These are phyloP conservation scores for Tremella yokohamensis DNA, from an alignment of 768 basidiomycete genomes.

Conservation along the genomic window DNA sequence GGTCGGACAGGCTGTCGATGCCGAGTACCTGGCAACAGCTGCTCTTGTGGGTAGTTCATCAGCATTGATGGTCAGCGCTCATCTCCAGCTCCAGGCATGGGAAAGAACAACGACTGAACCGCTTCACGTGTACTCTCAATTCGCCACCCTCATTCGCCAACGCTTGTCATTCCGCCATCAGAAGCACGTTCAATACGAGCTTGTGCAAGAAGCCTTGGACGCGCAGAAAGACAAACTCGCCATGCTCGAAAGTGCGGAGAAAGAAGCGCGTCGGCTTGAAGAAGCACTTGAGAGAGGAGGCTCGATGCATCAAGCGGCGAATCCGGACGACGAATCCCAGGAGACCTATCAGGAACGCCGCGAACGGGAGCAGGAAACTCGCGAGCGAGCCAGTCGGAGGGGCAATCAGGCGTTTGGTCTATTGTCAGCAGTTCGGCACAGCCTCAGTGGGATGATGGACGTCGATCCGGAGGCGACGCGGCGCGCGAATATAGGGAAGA, in stretches of 20 bases:
- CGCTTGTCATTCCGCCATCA: conserved; percentile 91
- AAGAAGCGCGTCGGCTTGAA: conserved; percentile 81
- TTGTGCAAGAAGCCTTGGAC: conserved; percentile 87
- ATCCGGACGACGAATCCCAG: conserved; percentile 5
- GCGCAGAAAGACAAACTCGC: conserved; percentile 76
- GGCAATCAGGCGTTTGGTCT: conserved; percentile 62
- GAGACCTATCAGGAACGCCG: conserved; percentile 11
- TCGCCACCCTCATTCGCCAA: conserved; percentile 89
- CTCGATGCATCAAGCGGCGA: conserved; percentile 21
- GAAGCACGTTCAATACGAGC: conserved; percentile 96
- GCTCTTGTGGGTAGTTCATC: conserved; percentile 61
- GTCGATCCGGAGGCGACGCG: conserved; percentile 95
- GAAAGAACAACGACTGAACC: conserved; percentile 96
- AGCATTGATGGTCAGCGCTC: neutral
- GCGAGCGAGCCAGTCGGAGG: conserved; percentile 21
- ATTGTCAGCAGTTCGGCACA: conserved; percentile 85
- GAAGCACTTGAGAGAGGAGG: conserved; percentile 67
- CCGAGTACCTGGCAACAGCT: conserved; percentile 87
- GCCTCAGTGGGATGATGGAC: conserved; percentile 97
- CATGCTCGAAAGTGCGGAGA: conserved; percentile 87
- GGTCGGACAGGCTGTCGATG: conserved; percentile 92
- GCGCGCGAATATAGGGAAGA: conserved; percentile 88
- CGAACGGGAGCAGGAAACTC: conserved; percentile 16
- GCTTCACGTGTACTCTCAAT: conserved; percentile 90
- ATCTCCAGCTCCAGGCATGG: conserved; percentile 75